Evolutionary conservation across 192 early-diverging fungal species (phyloP), one percentile per base, ranked within the genome.

Genomic region (Glomus cerebriforme): DNA sequence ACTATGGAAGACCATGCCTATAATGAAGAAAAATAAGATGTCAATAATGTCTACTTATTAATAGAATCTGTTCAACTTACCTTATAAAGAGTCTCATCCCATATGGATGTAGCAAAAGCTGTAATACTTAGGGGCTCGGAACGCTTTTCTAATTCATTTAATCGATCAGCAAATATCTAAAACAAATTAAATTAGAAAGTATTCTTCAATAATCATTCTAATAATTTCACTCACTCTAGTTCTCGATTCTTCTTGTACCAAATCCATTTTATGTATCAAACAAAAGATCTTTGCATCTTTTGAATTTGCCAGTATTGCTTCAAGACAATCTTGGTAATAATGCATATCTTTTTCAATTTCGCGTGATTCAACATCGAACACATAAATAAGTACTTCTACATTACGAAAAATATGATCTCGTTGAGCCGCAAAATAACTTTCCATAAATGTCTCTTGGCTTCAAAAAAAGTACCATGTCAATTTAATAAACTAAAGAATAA

Each of bases 331-430:
- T 83, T 97, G 93, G 79, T 96, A 98, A 82, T 97, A 94, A 60
- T 89, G 83, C 87, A 98, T 89, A 82, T 99, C 98, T 82, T 93
- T 92, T 80, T 97, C 95, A 64, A 91, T 87, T 77, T 98, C 96
- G 34, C 94, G 88, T 39, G 91, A 93, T 84, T 98, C 97, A 49
- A 98, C 90, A 85, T 99, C 96, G 86, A 99, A 98, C 72, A 99
- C 96, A 79, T 98, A 99, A 79, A 99, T 99, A 22, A 99, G 89
- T n/a, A 99, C 96, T 84, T 99, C 96, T 4, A 99, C 98, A 84
- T 98, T 97, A 60, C 94, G 91, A 83, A 99, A 99, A 65, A 99
- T 96, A 79, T 95, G 94, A 73, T 99, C 97, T 70, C 93, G 87
- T 69, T 98, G 94, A 49, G 94, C 90, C 7, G 92, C 90, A 87